These are phyloP conservation scores for Trametes meyenii DNA, from an alignment of 768 basidiomycete genomes.

Conservation along the genomic window DNA sequence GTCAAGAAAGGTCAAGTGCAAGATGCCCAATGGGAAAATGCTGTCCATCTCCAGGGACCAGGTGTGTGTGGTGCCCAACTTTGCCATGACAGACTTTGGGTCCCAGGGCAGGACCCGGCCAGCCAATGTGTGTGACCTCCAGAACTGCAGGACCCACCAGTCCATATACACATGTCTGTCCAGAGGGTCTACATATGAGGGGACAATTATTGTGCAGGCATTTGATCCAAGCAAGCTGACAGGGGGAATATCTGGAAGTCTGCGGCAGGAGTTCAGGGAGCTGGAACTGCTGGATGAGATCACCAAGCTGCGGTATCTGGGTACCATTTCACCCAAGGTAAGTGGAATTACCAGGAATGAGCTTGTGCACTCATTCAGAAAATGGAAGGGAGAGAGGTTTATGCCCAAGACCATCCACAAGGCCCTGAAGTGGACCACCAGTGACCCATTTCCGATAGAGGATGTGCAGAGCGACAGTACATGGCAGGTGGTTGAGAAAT, in stretches of 20 bases:
- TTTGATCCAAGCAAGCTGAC: constrained; percentile 20
- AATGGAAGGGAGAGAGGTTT: too few species aligned
- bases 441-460: not conserved
- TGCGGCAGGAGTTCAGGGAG: constrained; percentile 32
- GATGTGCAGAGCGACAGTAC: not conserved
- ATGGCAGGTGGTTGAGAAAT: not conserved
- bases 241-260: constrained; percentile 14
- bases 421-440: not conserved
- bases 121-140: constrained; percentile 3
- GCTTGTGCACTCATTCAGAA: too few species aligned
- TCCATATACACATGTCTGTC: constrained; percentile 30
- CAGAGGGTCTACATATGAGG: constrained; percentile 15
- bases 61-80: constrained; percentile 26
- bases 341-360: not conserved
- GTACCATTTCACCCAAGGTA: constrained; percentile 22
- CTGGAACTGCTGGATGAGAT: constrained; percentile 41
- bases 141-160: constrained; percentile 23
- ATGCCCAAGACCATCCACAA: too few species aligned
- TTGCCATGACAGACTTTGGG: constrained; percentile 33
- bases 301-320: constrained; percentile 30
- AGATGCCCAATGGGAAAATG: constrained; percentile 17
- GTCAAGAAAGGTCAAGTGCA: constrained; percentile 11
- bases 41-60: constrained; percentile 19
- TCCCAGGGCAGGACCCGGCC: constrained; percentile 28
- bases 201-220: constrained; percentile 25